Percentiles rank a stretch among this genome's conserved stretches.
Conservation (phyloP, 192 early-diverging fungal genomes). For the Backusella sp. region DNA sequence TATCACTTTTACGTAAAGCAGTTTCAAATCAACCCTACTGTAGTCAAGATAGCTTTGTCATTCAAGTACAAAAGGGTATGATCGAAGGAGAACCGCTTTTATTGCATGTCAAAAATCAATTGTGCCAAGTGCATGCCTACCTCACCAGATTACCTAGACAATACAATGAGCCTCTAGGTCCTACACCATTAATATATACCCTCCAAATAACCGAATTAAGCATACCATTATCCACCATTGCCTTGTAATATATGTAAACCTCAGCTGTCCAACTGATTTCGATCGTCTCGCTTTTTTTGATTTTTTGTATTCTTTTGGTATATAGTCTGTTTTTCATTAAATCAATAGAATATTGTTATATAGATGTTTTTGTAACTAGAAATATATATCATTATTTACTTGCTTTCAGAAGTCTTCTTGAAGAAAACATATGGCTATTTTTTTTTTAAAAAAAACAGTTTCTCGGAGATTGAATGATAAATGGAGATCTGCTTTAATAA, state of each 20-base stretch:
- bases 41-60: slow-evolving; percentile 15
- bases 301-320: neutral
- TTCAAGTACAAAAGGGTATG: slow-evolving; percentile 27
- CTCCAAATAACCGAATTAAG: slow-evolving; percentile 29
- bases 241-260: neutral
- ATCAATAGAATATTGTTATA: neutral
- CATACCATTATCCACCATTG: slow-evolving; percentile 30
- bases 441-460: neutral
- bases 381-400: no score
- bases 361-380: no score
- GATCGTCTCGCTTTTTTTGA: neutral
- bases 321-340: neutral
- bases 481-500: neutral
- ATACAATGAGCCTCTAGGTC: neutral
- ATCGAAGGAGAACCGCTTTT: slow-evolving; percentile 20
- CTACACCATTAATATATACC: slow-evolving; percentile 21
- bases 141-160: slow-evolving; percentile 20
- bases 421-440: neutral
- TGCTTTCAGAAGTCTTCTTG: neutral
- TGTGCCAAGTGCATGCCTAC: slow-evolving; percentile 23
- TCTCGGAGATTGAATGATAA: neutral
- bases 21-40: neutral
- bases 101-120: slow-evolving; percentile 7
- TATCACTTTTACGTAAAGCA: slow-evolving; percentile 16
- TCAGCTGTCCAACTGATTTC: neutral